Evolutionary conservation across 768 basidiomycete genomes (phyloP).

Genomic region (Paxillus rubicundulus): DNA sequence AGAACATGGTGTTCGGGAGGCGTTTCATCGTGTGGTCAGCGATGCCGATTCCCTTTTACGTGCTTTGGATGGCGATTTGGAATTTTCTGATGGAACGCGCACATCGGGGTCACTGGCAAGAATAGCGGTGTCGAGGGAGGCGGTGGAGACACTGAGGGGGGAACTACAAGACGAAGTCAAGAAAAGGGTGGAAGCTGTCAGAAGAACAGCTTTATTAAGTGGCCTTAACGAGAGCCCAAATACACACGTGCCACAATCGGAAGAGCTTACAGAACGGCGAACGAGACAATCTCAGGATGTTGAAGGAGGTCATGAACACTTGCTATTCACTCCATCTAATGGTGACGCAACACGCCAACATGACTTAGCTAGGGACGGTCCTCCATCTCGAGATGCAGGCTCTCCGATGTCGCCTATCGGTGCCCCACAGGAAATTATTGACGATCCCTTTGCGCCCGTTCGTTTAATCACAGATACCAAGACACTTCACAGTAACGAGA

Average conservation of each 20-base stretch:
- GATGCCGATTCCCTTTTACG: conserved; percentile 36
- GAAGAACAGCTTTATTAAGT: background rate
- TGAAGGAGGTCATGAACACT: background rate
- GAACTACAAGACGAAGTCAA: conserved; percentile 59
- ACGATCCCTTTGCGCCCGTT: conserved; percentile 11
- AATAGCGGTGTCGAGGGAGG: conserved; percentile 45
- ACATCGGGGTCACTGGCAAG: conserved; percentile 52
- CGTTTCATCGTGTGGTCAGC: conserved; percentile 33
- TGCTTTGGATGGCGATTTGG: conserved; percentile 34
- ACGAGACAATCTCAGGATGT: background rate
- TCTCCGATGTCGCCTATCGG: conserved; percentile 1
- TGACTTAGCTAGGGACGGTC: background rate
- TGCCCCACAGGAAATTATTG: conserved; percentile 1
- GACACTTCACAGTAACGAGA: background rate
- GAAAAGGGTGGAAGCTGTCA: conserved; percentile 40
- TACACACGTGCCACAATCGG: background rate
- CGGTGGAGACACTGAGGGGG: conserved; percentile 49
- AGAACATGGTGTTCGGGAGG: conserved; percentile 17
- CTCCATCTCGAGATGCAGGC: background rate
- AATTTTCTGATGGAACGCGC: conserved; percentile 13
- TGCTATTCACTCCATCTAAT: background rate
- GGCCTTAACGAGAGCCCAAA: background rate
- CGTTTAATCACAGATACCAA: background rate
- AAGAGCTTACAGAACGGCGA: background rate
- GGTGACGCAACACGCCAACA: background rate